Conservation (phyloP, 1,139 yeast species). For the Geotrichum aggregatum region DNA sequence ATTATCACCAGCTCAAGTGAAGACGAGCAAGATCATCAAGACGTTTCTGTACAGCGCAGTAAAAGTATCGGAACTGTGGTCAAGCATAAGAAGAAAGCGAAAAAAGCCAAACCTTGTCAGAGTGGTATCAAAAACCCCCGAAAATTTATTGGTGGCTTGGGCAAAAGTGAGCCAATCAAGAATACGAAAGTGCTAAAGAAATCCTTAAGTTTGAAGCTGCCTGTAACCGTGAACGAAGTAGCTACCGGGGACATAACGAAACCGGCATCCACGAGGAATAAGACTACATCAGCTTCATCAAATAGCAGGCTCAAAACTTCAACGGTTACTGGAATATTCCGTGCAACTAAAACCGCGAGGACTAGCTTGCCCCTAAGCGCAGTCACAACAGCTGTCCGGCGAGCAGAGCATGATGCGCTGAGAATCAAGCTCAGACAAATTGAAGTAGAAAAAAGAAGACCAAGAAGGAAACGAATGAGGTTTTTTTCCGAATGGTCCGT, state of each 20-base stretch:
- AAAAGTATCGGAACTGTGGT: neutral
- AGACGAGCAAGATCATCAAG: neutral
- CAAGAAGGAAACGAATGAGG: neutral
- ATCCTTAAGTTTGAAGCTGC: too few species aligned
- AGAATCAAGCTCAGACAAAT: neutral
- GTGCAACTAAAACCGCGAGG: too few species aligned
- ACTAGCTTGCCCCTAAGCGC: conserved; percentile 3
- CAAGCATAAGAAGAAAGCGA: neutral
- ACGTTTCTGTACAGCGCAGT: neutral
- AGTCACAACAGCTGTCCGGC: neutral
- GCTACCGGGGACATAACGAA: too few species aligned
- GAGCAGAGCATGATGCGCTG: neutral
- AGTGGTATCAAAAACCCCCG: neutral
- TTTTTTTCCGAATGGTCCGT: neutral
- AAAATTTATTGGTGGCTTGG: neutral
- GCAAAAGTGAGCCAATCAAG: too few species aligned
- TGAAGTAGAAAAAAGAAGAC: neutral
- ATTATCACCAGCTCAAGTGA: conserved; percentile 1
- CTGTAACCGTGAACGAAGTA: too few species aligned
- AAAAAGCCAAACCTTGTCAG: neutral
- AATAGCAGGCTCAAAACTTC: too few species aligned
- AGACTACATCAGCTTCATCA: too few species aligned
- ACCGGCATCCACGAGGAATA: too few species aligned
- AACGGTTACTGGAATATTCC: too few species aligned
- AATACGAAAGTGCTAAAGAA: too few species aligned